phyloP scores from a whole-genome alignment of 805 yeast genomes.

The Ogataea populi-albae region DNA sequence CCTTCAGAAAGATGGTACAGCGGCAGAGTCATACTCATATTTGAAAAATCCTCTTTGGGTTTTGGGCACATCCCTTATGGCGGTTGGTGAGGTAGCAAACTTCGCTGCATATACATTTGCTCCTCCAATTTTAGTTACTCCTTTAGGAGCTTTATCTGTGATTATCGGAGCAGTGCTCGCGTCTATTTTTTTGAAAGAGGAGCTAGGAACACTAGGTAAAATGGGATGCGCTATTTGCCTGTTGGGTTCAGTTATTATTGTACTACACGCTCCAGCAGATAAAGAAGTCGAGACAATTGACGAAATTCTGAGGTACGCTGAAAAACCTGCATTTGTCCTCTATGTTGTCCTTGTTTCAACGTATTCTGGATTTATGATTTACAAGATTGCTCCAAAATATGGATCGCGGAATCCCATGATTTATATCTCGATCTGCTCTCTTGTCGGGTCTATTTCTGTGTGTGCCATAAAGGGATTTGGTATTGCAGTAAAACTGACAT shows the following conservation, averaged over 20 bases:
- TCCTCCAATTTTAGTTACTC: conserved; percentile 89
- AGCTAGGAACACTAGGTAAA: conserved; percentile 81
- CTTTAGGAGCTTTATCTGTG: conserved; percentile 85
- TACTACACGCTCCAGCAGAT: conserved; percentile 92
- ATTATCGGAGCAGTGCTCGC: conserved; percentile 92
- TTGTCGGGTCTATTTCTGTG: conserved; percentile 87
- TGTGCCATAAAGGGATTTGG: conserved; percentile 94
- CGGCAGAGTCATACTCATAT: conserved; percentile 74
- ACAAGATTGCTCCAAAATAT: conserved; percentile 74
- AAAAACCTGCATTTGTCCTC: conserved; percentile 69
- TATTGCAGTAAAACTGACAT: conserved; percentile 80
- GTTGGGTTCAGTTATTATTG: conserved; percentile 83
- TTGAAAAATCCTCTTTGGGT: conserved; percentile 88
- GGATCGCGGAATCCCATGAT: conserved; percentile 85
- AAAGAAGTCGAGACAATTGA: conserved; percentile 85
- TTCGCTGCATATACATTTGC: conserved; percentile 96
- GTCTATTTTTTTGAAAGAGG: conserved; percentile 78
- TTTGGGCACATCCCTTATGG: conserved; percentile 90
- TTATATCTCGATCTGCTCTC: conserved; percentile 83
- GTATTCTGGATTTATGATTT: conserved; percentile 76
- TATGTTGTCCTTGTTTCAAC: conserved; percentile 61
- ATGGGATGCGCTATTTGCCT: conserved; percentile 92
- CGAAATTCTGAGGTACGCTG: conserved; percentile 78
- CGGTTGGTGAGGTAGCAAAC: conserved; percentile 86
- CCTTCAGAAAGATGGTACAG: conserved; percentile 59